Percentiles rank a stretch among this genome's conserved stretches.
Conservation (phyloP, 768 basidiomycete genomes). For the Collybia sp. region DNA sequence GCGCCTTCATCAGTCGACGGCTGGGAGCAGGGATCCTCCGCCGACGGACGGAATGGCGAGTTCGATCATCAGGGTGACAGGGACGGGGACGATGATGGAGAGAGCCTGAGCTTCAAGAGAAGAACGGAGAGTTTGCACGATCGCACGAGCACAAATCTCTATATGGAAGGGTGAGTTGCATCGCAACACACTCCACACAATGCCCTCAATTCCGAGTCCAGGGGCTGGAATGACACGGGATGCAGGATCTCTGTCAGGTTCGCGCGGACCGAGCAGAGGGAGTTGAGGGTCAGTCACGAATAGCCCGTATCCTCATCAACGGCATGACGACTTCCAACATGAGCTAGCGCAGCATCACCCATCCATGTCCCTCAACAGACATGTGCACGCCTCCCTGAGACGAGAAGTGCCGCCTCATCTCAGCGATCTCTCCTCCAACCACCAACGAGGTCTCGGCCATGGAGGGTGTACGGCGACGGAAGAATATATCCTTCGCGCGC, state of each 20-base stretch:
- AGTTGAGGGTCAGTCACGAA: conserved; percentile 50
- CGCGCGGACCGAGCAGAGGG: conserved; percentile 74
- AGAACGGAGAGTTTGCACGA: conserved; percentile 76
- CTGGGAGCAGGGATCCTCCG: conserved; percentile 15
- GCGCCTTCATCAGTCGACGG: conserved; percentile 11
- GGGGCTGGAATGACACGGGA: conserved; percentile 74
- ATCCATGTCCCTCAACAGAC: conserved; percentile 7
- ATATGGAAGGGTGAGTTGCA: conserved; percentile 63
- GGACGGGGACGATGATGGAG: not conserved
- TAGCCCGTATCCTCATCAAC: conserved; percentile 4
- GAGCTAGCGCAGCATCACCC: conserved; percentile 7
- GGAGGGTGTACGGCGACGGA: conserved; percentile 68
- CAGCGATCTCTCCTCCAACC: not conserved
- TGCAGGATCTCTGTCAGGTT: conserved; percentile 77
- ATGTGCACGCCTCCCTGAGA: not conserved
- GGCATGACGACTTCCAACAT: not conserved
- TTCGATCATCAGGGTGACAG: not conserved
- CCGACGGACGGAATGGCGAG: not conserved
- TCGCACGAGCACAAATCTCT: conserved; percentile 66
- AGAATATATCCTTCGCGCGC: conserved; percentile 59
- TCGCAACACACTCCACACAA: conserved; percentile 1
- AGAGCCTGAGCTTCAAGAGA: conserved; percentile 57
- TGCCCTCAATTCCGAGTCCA: conserved; percentile 8
- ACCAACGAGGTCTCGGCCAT: conserved; percentile 23
- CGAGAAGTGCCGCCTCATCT: not conserved